These are phyloP conservation scores for Solanum verrucosum DNA, from an alignment of 257 asterid species.

Conservation along the genomic window DNA sequence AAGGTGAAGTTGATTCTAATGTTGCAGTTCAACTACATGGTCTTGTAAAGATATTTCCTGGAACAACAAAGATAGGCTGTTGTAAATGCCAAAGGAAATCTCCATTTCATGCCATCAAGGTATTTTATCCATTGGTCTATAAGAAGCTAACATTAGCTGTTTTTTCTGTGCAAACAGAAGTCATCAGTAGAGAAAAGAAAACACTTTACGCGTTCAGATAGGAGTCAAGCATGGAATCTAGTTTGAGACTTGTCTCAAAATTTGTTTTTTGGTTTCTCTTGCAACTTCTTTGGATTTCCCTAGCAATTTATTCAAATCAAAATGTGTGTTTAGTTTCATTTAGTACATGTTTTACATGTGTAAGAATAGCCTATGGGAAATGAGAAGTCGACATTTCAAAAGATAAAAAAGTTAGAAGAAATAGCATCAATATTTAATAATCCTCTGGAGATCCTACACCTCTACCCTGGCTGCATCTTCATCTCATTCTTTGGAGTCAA, in stretches of 20 bases:
- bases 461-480: neutral
- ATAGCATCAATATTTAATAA: neutral
- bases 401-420: neutral
- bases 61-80: conserved; percentile 51
- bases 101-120: conserved; percentile 92
- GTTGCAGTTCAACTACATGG: conserved; percentile 85
- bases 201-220: neutral
- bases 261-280: neutral
- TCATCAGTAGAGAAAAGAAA: neutral
- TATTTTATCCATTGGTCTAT: conserved; percentile 1
- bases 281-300: neutral
- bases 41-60: conserved; percentile 67
- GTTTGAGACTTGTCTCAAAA: neutral
- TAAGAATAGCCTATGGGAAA: neutral
- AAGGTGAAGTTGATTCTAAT: conserved; percentile 39
- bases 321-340: neutral
- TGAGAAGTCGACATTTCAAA: neutral
- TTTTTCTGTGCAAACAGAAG: neutral
- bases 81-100: conserved; percentile 66
- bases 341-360: neutral
- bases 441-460: neutral
- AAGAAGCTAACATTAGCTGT: neutral
- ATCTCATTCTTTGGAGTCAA: neutral
- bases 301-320: neutral
- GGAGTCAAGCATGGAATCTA: neutral